These are phyloP conservation scores for Pythium rhizo-oryzae DNA, from an alignment of 352 stramenopile species.

Conservation along the genomic window DNA sequence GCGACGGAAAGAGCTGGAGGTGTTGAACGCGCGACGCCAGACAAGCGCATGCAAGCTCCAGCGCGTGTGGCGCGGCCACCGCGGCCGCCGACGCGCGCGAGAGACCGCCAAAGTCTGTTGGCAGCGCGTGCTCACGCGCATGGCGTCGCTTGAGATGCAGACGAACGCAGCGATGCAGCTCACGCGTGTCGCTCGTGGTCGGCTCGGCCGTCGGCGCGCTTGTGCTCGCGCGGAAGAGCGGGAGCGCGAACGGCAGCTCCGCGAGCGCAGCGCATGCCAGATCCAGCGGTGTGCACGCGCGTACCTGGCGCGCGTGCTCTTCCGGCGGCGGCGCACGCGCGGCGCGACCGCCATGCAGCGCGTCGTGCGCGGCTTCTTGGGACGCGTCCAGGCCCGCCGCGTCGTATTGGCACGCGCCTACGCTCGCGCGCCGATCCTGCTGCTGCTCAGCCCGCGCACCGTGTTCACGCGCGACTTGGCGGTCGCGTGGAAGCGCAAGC, in stretches of 20 bases:
- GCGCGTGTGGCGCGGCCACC: slow-evolving; percentile 41
- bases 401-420: slow-evolving; percentile 55
- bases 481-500: slow-evolving; percentile 59
- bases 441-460: slow-evolving; percentile 46
- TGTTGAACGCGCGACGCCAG: not conserved
- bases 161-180: slow-evolving; percentile 37
- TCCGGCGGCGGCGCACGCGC: slow-evolving; percentile 39
- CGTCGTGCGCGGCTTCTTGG: slow-evolving; percentile 50
- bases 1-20: slow-evolving; percentile 6
- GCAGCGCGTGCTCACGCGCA: not conserved
- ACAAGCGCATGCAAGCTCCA: slow-evolving; percentile 34
- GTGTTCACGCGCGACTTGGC: slow-evolving; percentile 66
- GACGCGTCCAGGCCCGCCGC: slow-evolving; percentile 37
- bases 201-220: slow-evolving; percentile 39
- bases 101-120: slow-evolving; percentile 5
- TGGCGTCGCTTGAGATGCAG: not conserved
- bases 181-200: slow-evolving; percentile 42
- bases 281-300: slow-evolving; percentile 64
- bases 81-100: slow-evolving; percentile 24
- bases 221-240: slow-evolving; percentile 26
- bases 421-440: slow-evolving; percentile 37
- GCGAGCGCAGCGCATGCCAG: slow-evolving; percentile 31
- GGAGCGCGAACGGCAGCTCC: slow-evolving; percentile 28
- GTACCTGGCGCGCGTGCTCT: slow-evolving; percentile 48
- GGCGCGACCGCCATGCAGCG: slow-evolving; percentile 55